phyloP scores from a whole-genome alignment of 768 basidiomycete genomes.

The Nevesoporus exiguus region DNA sequence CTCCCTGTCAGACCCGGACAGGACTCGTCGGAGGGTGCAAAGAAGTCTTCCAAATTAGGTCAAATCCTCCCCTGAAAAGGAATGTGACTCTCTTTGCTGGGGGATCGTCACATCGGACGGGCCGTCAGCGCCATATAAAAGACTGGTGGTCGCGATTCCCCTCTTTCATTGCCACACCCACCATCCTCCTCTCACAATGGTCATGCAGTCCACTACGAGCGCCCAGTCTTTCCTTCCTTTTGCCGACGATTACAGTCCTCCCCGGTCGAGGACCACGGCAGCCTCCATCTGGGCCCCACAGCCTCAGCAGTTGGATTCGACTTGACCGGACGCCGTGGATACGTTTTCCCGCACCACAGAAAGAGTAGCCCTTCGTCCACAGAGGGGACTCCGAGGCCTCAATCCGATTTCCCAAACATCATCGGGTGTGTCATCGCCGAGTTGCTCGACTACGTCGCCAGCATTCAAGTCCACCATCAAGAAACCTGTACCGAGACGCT shows the following conservation, averaged over 20 bases:
- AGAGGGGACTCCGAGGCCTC: conserved; percentile 25
- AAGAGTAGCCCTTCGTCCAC: conserved; percentile 32
- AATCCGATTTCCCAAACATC: conserved; percentile 48
- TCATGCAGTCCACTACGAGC: conserved; percentile 28
- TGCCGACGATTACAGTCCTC: conserved; percentile 40
- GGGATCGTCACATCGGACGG: conserved; percentile 32
- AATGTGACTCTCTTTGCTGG: conserved; percentile 27
- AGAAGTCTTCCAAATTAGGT: conserved; percentile 30
- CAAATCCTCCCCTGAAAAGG: conserved; percentile 32
- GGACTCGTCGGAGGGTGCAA: conserved; percentile 23
- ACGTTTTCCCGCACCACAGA: conserved; percentile 55
- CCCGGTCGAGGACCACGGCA: conserved; percentile 38
- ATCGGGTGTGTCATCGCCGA: conserved; percentile 67
- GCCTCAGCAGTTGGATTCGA: conserved; percentile 60
- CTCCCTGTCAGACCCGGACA: conserved; percentile 26
- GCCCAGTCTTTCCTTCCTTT: conserved; percentile 32
- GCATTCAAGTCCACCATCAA: conserved; percentile 83
- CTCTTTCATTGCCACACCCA: conserved; percentile 42
- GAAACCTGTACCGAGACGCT: conserved; percentile 77
- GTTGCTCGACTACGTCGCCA: conserved; percentile 72
- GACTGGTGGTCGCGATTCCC: conserved; percentile 18
- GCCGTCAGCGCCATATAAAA: conserved; percentile 34
- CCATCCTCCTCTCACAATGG: conserved; percentile 32
- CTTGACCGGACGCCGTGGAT: conserved; percentile 69
- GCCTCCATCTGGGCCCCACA: conserved; percentile 84